Evolutionary conservation across 371 early-diverging fungal species (phyloP).

Genomic region (Batkoa obscura): DNA sequence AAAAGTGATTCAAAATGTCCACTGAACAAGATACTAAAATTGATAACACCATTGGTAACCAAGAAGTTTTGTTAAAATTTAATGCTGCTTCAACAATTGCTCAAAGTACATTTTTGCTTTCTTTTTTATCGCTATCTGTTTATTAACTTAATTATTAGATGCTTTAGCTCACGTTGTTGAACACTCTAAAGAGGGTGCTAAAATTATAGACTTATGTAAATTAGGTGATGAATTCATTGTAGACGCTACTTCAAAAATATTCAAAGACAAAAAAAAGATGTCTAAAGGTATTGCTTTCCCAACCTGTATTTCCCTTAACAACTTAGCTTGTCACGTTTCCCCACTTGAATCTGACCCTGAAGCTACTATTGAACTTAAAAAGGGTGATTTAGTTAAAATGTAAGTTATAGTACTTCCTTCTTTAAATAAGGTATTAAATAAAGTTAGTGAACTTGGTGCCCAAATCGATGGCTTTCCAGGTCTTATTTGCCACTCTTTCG

Average conservation of each 20-base stretch:
- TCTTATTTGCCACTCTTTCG: slow-evolving; percentile 70
- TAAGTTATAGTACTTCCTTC: slow-evolving; percentile 14
- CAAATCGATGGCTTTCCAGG: slow-evolving; percentile 90
- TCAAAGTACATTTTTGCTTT: slow-evolving; percentile 30
- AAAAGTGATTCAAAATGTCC: no score
- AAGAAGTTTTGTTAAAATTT: slow-evolving; percentile 66
- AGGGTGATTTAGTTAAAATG: slow-evolving; percentile 80
- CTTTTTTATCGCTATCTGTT: neutral
- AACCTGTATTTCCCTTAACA: slow-evolving; percentile 69
- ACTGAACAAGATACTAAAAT: neutral
- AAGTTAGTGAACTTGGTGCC: slow-evolving; percentile 62
- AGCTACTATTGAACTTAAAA: slow-evolving; percentile 32
- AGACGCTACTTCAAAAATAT: slow-evolving; percentile 29
- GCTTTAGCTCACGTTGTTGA: slow-evolving; percentile 47
- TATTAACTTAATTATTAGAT: slow-evolving; percentile 15
- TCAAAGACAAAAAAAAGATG: slow-evolving; percentile 34
- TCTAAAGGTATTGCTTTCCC: slow-evolving; percentile 68
- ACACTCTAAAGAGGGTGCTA: slow-evolving; percentile 48
- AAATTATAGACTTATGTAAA: slow-evolving; percentile 56
- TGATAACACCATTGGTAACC: slow-evolving; percentile 19
- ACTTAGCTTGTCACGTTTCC: slow-evolving; percentile 66
- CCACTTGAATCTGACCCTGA: slow-evolving; percentile 47
- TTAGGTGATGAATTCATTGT: slow-evolving; percentile 60
- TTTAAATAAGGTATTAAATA: neutral
- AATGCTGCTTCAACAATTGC: slow-evolving; percentile 70